Evolutionary conservation across 768 basidiomycete genomes (phyloP).

Genomic region (Termitomyces sp.): DNA sequence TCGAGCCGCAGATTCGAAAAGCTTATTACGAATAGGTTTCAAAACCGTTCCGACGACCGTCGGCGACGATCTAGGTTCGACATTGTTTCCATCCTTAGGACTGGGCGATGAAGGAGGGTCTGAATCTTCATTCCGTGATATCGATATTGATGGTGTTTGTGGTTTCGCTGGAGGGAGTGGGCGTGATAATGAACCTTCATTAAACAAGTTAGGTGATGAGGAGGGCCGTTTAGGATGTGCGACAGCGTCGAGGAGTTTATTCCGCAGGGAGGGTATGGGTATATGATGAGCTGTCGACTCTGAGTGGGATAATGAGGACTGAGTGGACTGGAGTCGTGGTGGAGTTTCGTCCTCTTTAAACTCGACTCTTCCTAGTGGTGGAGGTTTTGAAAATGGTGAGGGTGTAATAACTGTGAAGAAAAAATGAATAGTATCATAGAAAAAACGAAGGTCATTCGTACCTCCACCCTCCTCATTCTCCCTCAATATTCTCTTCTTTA

Average conservation of each 20-base stretch:
- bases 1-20: conserved; percentile 3
- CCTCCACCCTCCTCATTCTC: conserved; percentile 13
- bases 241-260: conserved; percentile 6
- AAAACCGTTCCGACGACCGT: conserved; percentile 4
- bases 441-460: neutral
- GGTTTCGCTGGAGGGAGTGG: neutral
- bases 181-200: neutral
- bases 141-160: neutral
- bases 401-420: neutral
- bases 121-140: neutral
- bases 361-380: conserved; percentile 19
- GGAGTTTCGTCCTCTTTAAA: conserved; percentile 26
- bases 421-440: neutral
- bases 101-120: conserved; percentile 1
- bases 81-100: neutral
- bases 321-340: neutral
- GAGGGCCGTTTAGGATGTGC: conserved; percentile 3
- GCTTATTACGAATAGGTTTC: neutral
- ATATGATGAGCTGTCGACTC: neutral
- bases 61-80: conserved; percentile 1
- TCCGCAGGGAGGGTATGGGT: neutral
- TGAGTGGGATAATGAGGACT: neutral
- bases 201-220: conserved; percentile 4
- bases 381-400: conserved; percentile 8
- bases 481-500: conserved; percentile 21